These are phyloP conservation scores for Neurospora pannonica DNA, from an alignment of 495 filamentous ascomycete species.

Conservation along the genomic window DNA sequence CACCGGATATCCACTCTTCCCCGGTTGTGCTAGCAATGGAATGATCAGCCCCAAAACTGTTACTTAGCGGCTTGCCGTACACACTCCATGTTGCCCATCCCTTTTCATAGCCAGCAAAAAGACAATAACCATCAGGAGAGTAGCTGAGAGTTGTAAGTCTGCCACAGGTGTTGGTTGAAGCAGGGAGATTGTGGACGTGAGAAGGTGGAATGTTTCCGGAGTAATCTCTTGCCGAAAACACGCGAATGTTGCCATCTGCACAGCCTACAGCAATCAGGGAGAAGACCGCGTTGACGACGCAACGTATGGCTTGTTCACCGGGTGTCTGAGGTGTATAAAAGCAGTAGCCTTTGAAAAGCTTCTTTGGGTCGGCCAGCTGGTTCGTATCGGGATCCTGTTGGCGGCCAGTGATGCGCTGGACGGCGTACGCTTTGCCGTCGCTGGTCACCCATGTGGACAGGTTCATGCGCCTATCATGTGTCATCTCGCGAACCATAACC, in stretches of 20 bases:
- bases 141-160: constrained; percentile 66
- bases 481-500: constrained; percentile 71
- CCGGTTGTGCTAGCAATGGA: constrained; percentile 51
- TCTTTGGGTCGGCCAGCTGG: constrained; percentile 39
- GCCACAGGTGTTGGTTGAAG: constrained; percentile 56
- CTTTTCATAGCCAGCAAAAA: constrained; percentile 86
- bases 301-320: constrained; percentile 55
- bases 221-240: constrained; percentile 90
- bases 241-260: constrained; percentile 63
- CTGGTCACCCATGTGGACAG: constrained; percentile 87
- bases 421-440: constrained; percentile 84
- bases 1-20: constrained; percentile 73
- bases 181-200: constrained; percentile 60
- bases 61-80: constrained; percentile 79
- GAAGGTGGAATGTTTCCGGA: constrained; percentile 88
- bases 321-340: constrained; percentile 66
- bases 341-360: constrained; percentile 80
- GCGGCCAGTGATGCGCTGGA: constrained; percentile 50
- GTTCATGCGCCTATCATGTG: constrained; percentile 96
- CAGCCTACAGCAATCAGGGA: constrained; percentile 87
- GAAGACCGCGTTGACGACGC: constrained; percentile 86
- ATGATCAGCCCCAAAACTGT: constrained; percentile 65
- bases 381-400: constrained; percentile 14
- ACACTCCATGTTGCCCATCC: constrained; percentile 98
- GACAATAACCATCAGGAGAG: constrained; percentile 92